Base-by-base conservation (phyloP, 2,329 filamentous ascomycete species). In the Clonostachys chloroleuca region DNA sequence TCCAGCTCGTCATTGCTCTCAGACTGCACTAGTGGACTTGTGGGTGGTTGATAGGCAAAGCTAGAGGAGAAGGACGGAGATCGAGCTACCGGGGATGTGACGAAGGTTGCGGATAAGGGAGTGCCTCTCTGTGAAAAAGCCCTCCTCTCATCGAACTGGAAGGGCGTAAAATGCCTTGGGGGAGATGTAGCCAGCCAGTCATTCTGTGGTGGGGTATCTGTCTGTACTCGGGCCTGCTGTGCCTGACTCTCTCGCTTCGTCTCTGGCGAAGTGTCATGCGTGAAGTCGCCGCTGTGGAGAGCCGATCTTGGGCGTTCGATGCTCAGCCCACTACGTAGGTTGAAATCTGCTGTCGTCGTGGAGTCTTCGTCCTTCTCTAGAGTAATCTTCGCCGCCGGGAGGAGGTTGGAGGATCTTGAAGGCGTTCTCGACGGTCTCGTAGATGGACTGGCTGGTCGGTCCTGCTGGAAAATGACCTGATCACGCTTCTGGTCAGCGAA, bases 21-120 rank as follows among this genome's bases (percentile, higher is more conserved):
- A 40, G 91, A 90, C 59, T 96, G 85, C 1, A 95, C 92, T 12
- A 99, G 73, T 13, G 94, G 94, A 58, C 92, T 97, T 3, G 94
- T 97, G 0, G 94, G 92, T 3, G 89, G 82, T 66, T 92, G 87
- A 51, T 95, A 87, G 34, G 87, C 77, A 63, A 96, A 96, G 56
- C 83, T 91, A 3, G 84, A 87, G 0, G 87, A 86, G 13, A 88
- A 75, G 2, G 89, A 87, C 8, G 85, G 90, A 4, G 84, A 52
- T 20, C 46, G 16, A 9, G 42, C 86, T 10, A 87, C 59, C 1
- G 83, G 84, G 8, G 85, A 84, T 16, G 77, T 70, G 18, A 73
- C 66, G 0, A 75, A 73, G 6, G 40, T 37, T 24, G n/a, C 34
- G 66, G 34, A 67, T 64, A 13, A 53, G 24, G 42, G 33, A 5